These are phyloP conservation scores for Zygotorulaspora chibaensis DNA, from an alignment of 805 yeast genomes.

Conservation along the genomic window DNA sequence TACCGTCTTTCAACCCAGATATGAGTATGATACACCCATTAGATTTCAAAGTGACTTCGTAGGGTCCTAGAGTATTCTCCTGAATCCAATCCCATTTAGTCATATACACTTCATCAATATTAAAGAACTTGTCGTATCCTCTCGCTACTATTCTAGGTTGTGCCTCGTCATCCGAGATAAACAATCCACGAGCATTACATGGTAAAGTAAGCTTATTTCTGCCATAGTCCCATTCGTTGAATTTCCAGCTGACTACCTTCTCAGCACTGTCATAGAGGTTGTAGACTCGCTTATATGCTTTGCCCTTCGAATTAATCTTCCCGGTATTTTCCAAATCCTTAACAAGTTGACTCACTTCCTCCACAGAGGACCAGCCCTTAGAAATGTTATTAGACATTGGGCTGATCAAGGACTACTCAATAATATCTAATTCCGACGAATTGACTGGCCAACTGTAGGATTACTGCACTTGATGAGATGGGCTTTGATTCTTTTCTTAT, in stretches of 20 bases:
- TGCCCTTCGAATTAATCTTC: conserved; percentile 30
- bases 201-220: conserved; percentile 55
- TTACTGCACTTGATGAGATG: too few relatives aligned
- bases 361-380: background rate
- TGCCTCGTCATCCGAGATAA: conserved; percentile 42
- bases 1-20: conserved; percentile 71
- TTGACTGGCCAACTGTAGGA: too few relatives aligned
- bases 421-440: too few relatives aligned
- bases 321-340: conserved; percentile 23
- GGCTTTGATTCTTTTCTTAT: too few relatives aligned
- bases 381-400: background rate
- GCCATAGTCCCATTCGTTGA: conserved; percentile 85
- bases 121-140: conserved; percentile 95
- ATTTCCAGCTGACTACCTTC: conserved; percentile 62
- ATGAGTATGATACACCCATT: conserved; percentile 91
- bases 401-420: background rate
- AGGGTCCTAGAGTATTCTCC: conserved; percentile 66
- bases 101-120: conserved; percentile 55
- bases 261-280: conserved; percentile 25
- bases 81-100: conserved; percentile 50
- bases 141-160: conserved; percentile 55
- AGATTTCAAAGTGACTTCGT: conserved; percentile 74
- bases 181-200: conserved; percentile 77
- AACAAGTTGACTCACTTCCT: conserved; percentile 14
- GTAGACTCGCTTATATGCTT: conserved; percentile 30